phyloP scores from a whole-genome alignment of 345 rosid genomes.

The Stellera chamaejasme region DNA sequence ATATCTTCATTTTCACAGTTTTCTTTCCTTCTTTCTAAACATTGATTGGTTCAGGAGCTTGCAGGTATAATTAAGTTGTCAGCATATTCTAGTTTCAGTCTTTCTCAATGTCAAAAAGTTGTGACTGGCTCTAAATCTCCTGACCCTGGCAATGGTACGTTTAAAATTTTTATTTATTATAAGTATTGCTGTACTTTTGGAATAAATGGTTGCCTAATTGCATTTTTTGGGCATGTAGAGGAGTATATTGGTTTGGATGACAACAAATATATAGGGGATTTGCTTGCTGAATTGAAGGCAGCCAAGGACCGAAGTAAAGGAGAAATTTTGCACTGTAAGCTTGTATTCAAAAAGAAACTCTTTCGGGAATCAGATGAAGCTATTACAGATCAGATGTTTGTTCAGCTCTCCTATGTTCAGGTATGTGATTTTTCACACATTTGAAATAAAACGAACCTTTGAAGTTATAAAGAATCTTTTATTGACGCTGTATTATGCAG shows the following conservation, averaged over 20 bases:
- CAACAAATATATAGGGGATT: constrained; percentile 92
- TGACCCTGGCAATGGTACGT: constrained; percentile 79
- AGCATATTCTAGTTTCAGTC: constrained; percentile 86
- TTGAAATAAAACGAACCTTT: background rate
- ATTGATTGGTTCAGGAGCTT: constrained; percentile 57
- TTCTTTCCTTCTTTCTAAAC: no score
- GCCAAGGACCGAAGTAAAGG: constrained; percentile 93
- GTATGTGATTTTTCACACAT: constrained; percentile 33
- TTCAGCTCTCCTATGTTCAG: constrained; percentile 92
- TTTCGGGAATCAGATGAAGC: constrained; percentile 99
- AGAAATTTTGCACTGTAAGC: constrained; percentile 88
- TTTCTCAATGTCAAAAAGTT: constrained; percentile 93
- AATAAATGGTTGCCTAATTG: constrained; percentile 14
- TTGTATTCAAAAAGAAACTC: constrained; percentile 79
- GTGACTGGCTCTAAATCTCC: constrained; percentile 86
- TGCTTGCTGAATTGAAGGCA: constrained; percentile 87
- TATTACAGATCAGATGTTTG: constrained; percentile 84
- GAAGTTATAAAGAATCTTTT: background rate
- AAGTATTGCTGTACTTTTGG: constrained; percentile 1
- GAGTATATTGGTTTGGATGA: constrained; percentile 95
- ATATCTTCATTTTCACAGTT: no score
- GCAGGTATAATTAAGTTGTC: constrained; percentile 88
- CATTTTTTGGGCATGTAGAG: constrained; percentile 40
- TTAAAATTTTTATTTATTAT: constrained; percentile 2
- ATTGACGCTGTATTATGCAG: constrained; percentile 37